phyloP scores from a whole-genome alignment of 805 yeast species.

The Phaffomyces thermotolerans region DNA sequence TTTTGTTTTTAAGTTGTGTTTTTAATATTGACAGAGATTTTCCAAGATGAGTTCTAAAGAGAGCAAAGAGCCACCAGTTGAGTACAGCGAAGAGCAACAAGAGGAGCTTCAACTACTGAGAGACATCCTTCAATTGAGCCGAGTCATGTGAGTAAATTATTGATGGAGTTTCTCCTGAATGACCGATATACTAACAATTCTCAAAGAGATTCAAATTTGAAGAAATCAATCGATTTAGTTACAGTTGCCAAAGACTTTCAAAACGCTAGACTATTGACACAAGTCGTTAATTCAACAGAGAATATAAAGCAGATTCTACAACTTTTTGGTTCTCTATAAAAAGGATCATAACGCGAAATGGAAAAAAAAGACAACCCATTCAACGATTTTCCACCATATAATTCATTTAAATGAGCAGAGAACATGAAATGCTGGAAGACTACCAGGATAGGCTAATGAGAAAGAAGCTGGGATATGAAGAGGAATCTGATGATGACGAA shows the following conservation, averaged over 20 bases:
- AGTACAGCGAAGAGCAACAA: not conserved
- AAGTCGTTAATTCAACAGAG: not conserved
- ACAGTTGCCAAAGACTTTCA: not conserved
- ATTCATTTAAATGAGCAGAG: constrained; percentile 3
- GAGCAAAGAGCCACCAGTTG: not conserved
- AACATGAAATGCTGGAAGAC: constrained; percentile 26
- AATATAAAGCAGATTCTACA: constrained; percentile 4
- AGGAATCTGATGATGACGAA: constrained; percentile 29
- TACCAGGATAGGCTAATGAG: constrained; percentile 35
- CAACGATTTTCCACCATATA: too few species aligned
- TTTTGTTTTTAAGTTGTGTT: not conserved
- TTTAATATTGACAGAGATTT: not conserved
- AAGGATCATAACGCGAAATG: constrained; percentile 1
- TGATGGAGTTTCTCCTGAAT: not conserved
- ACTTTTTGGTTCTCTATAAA: constrained; percentile 2
- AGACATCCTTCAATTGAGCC: constrained; percentile 4
- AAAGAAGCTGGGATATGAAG: constrained; percentile 16
- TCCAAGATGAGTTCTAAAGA: not conserved
- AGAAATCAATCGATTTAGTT: not conserved
- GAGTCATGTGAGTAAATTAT: constrained; percentile 6
- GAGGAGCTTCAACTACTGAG: constrained; percentile 2
- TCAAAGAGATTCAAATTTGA: constrained; percentile 6
- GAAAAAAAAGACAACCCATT: too few species aligned
- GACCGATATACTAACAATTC: not conserved
- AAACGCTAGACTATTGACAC: not conserved